A percentile compares a stretch with the other conserved stretches of the same genome.
phyloP scores from a whole-genome alignment of 371 early-diverging fungal genomes.

The Apophysomyces variabilis region DNA sequence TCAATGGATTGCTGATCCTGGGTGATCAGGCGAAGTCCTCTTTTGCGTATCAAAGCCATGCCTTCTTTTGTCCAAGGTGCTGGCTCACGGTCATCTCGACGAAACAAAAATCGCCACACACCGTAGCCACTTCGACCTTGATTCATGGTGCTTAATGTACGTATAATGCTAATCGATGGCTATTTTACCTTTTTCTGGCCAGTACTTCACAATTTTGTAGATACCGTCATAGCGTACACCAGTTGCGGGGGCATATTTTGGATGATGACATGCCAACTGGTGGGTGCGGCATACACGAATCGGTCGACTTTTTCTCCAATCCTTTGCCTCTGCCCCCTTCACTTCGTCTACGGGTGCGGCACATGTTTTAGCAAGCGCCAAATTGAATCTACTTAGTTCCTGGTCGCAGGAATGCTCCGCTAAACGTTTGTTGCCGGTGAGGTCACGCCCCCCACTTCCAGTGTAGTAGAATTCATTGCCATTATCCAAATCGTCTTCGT shows the following conservation, averaged over 20 bases:
- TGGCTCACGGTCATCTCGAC: slow-evolving; percentile 66
- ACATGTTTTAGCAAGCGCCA: slow-evolving; percentile 62
- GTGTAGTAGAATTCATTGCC: slow-evolving; percentile 64
- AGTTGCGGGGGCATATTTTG: slow-evolving; percentile 41
- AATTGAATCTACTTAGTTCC: slow-evolving; percentile 48
- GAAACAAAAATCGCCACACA: slow-evolving; percentile 61
- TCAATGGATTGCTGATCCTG: slow-evolving; percentile 7
- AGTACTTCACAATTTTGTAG: slow-evolving; percentile 69
- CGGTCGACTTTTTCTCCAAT: slow-evolving; percentile 63
- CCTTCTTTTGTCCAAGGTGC: slow-evolving; percentile 64
- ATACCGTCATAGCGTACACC: slow-evolving; percentile 72
- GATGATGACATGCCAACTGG: slow-evolving; percentile 42
- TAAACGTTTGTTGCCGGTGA: slow-evolving; percentile 38
- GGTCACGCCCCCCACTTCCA: slow-evolving; percentile 58
- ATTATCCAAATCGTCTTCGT: slow-evolving; percentile 59
- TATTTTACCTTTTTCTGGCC: slow-evolving; percentile 53
- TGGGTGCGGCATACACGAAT: slow-evolving; percentile 61
- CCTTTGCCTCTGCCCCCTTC: slow-evolving; percentile 46
- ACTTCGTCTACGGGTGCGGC: slow-evolving; percentile 44
- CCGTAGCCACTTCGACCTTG: slow-evolving; percentile 25
- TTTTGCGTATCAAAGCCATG: slow-evolving; percentile 21
- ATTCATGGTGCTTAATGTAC: not conserved
- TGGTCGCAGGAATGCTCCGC: slow-evolving; percentile 53
- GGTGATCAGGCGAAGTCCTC: slow-evolving; percentile 37
- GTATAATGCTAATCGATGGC: not conserved